Percentiles rank a stretch among this genome's conserved stretches.
Conservation (phyloP, 2,329 filamentous ascomycete species). For the Arthrinium phaeospermum region DNA sequence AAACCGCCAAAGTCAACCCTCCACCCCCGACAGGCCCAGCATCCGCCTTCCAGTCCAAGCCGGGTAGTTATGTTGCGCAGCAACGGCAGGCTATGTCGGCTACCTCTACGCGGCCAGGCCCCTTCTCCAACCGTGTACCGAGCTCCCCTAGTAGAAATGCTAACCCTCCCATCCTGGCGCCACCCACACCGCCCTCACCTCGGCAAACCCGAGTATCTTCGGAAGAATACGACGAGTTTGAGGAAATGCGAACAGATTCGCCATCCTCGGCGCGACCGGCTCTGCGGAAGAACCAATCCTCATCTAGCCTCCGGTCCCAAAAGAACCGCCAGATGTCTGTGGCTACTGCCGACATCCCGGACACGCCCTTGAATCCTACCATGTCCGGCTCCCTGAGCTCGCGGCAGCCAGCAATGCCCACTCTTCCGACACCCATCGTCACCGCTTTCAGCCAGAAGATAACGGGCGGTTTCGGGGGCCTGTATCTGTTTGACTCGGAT, state of each 20-base stretch:
- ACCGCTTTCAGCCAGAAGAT: conserved; percentile 65
- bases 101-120: conserved; percentile 39
- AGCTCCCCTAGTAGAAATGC: conserved; percentile 40
- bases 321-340: conserved; percentile 73
- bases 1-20: conserved; percentile 61
- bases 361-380: conserved; percentile 62
- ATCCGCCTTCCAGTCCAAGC: conserved; percentile 36
- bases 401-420: conserved; percentile 62
- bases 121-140: conserved; percentile 41
- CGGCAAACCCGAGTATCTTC: conserved; percentile 36
- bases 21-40: conserved; percentile 29
- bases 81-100: conserved; percentile 49
- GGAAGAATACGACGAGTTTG: conserved; percentile 43
- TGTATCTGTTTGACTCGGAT: conserved; percentile 84
- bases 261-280: conserved; percentile 55
- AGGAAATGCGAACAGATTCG: conserved; percentile 55
- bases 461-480: conserved; percentile 65
- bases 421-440: conserved; percentile 71
- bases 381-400: conserved; percentile 52
- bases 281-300: conserved; percentile 72
- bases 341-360: conserved; percentile 64
- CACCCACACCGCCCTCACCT: conserved; percentile 35
- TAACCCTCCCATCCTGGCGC: conserved; percentile 30
- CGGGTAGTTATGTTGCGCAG: conserved; percentile 46
- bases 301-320: conserved; percentile 72